Conservation (phyloP, 495 filamentous ascomycete species). For the Platismatia glauca region DNA sequence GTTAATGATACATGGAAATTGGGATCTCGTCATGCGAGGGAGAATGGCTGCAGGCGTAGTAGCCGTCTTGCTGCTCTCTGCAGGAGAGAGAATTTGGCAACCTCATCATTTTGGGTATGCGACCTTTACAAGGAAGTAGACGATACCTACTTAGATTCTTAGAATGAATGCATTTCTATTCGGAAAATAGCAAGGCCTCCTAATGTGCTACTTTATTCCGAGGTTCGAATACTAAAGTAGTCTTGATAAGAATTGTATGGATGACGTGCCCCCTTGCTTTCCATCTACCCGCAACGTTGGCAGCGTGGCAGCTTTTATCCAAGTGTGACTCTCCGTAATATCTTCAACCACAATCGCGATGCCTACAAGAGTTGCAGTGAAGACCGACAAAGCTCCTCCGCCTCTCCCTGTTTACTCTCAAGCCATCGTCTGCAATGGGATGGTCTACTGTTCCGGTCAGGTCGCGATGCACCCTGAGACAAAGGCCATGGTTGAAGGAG, state of each 20-base stretch:
- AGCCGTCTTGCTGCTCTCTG: not conserved
- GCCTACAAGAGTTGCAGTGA: slow-evolving; percentile 28
- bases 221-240: too few relatives aligned
- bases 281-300: not conserved
- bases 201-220: not conserved
- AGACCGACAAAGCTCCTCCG: slow-evolving; percentile 31
- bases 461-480: slow-evolving; percentile 45
- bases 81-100: not conserved
- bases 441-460: slow-evolving; percentile 39
- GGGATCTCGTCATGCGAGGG: not conserved
- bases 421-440: slow-evolving; percentile 35
- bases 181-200: too few relatives aligned
- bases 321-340: too few relatives aligned
- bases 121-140: not conserved
- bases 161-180: not conserved
- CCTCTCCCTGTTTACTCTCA: slow-evolving; percentile 39
- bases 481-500: slow-evolving; percentile 40
- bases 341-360: not conserved
- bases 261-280: not conserved
- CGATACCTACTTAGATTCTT: not conserved
- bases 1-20: not conserved
- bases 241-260: not conserved
- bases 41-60: not conserved
- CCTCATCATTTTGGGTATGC: not conserved
- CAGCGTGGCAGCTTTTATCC: not conserved